Conservation (phyloP, 345 rosid genomes). For the Trapa bicornis region DNA sequence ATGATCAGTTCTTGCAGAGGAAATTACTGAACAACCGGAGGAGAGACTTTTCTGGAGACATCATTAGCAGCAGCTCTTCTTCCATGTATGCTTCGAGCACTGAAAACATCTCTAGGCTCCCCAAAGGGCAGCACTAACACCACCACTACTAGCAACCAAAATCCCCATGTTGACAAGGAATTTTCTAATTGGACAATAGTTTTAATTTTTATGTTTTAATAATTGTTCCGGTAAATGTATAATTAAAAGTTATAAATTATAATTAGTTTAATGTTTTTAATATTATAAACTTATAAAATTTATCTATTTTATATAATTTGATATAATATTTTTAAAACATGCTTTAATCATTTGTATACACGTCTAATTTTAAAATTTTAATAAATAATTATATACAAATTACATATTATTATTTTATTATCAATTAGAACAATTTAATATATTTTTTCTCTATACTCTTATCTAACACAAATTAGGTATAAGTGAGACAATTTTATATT, state of each 20-base stretch:
- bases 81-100: constrained; percentile 80
- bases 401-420: neutral
- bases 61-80: constrained; percentile 3
- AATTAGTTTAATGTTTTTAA: no score
- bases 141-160: neutral
- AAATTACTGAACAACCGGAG: neutral
- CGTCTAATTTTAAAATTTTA: constrained; percentile 39
- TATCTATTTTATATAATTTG: no score
- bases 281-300: no score
- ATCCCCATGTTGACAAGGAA: neutral
- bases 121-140: constrained; percentile 2
- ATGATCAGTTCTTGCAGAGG: constrained; percentile 10
- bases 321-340: no score
- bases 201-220: neutral
- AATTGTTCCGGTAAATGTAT: neutral
- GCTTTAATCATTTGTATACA: no score
- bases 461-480: neutral
- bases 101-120: constrained; percentile 39
- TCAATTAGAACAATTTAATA: neutral
- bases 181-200: neutral
- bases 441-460: neutral
- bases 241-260: no score
- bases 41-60: neutral
- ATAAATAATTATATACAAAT: neutral
- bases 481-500: neutral